These are phyloP conservation scores for Pseudomicrostroma phylloplanum DNA, from an alignment of 1,284 basidiomycete genomes.

Conservation along the genomic window DNA sequence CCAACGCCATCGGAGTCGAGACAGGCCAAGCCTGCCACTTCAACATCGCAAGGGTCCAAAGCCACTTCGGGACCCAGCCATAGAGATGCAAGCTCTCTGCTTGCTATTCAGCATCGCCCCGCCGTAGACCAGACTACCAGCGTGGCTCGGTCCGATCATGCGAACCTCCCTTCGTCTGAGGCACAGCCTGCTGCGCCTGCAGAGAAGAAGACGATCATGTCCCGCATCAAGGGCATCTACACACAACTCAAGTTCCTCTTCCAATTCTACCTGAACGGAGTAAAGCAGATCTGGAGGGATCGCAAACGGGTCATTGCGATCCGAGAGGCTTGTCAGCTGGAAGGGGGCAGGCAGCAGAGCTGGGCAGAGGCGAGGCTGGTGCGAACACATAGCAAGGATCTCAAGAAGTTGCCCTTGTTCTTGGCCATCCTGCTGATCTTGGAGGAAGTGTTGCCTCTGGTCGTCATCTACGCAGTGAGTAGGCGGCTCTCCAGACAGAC, in stretches of 20 bases:
- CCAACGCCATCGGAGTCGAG: too few species aligned
- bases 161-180: neutral
- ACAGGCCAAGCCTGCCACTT: too few species aligned
- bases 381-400: slow-evolving; percentile 33
- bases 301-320: slow-evolving; percentile 25
- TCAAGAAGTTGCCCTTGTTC: slow-evolving; percentile 69
- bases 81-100: too few species aligned
- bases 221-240: neutral
- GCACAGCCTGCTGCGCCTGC: neutral
- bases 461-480: slow-evolving; percentile 66
- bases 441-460: slow-evolving; percentile 74
- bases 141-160: neutral
- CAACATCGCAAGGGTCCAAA: too few species aligned
- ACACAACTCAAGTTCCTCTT: slow-evolving; percentile 38
- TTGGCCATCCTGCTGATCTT: slow-evolving; percentile 66
- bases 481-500: too few species aligned
- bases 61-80: too few species aligned
- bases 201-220: neutral
- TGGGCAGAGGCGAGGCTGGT: slow-evolving; percentile 37
- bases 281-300: slow-evolving; percentile 49
- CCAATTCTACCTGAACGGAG: slow-evolving; percentile 46
- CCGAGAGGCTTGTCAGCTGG: slow-evolving; percentile 18
- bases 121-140: neutral
- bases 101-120: too few species aligned
- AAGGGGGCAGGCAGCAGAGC: slow-evolving; percentile 18